These are phyloP conservation scores for Zymoseptoria brevis DNA, from an alignment of 2,329 filamentous ascomycete genomes.

Conservation along the genomic window DNA sequence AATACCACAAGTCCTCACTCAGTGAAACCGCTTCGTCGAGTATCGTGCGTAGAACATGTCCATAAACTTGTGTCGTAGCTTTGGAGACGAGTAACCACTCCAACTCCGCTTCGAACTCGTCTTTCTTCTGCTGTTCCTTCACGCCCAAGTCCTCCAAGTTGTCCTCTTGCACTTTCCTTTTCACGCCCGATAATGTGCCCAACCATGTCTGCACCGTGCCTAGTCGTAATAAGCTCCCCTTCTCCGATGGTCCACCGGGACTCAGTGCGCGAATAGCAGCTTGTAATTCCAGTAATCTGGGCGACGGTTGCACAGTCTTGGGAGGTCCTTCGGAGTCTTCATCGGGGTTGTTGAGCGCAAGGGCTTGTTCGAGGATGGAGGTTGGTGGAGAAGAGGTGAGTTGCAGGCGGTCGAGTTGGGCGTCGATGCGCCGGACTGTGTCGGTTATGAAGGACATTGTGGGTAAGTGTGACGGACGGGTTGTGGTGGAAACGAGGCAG, in stretches of 20 bases:
- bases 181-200: constrained; percentile 3
- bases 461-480: no score
- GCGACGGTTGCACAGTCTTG: constrained; percentile 12
- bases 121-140: constrained; percentile 9
- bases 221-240: constrained; percentile 15
- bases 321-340: constrained; percentile 1
- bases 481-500: not conserved
- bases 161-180: not conserved
- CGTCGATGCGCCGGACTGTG: constrained; percentile 50
- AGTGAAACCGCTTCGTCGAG: constrained; percentile 76
- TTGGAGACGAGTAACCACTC: constrained; percentile 90
- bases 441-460: constrained; percentile 32
- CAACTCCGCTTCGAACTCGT: constrained; percentile 63
- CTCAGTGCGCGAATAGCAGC: constrained; percentile 23
- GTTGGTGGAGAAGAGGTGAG: constrained; percentile 29
- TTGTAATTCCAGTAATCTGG: constrained; percentile 26
- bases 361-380: constrained; percentile 2
- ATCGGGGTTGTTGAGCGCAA: constrained; percentile 3
- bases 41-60: constrained; percentile 66
- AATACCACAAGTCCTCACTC: constrained; percentile 87
- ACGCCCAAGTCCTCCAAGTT: constrained; percentile 10
- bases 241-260: constrained; percentile 18
- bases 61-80: constrained; percentile 84
- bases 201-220: constrained; percentile 8
- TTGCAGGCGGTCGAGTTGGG: constrained; percentile 51